phyloP scores from a whole-genome alignment of 495 filamentous ascomycete species.

The Tuber aestivum region DNA sequence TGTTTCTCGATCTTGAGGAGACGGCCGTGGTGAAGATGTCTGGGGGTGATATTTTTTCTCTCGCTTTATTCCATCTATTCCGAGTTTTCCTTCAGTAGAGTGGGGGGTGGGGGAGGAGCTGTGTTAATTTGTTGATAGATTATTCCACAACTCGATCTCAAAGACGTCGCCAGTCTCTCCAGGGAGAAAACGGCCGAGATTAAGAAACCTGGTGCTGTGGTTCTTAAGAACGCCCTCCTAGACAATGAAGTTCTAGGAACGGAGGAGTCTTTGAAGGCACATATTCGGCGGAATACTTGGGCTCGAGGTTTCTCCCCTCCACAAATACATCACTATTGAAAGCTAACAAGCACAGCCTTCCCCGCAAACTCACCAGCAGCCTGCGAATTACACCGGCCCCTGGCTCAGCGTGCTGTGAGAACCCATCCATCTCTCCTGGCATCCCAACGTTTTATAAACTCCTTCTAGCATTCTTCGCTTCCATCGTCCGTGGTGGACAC shows the following conservation, averaged over 20 bases:
- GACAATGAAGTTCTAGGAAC: constrained; percentile 54
- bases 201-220: constrained; percentile 56
- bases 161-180: constrained; percentile 49
- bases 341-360: constrained; percentile 50
- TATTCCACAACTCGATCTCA: constrained; percentile 58
- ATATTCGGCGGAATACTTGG: constrained; percentile 60
- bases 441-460: constrained; percentile 68
- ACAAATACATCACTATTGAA: neutral
- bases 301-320: constrained; percentile 46
- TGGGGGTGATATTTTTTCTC: too few relatives aligned
- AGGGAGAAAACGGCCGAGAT: constrained; percentile 54
- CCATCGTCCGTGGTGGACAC: constrained; percentile 56
- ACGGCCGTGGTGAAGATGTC: too few relatives aligned
- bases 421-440: constrained; percentile 63
- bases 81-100: constrained; percentile 36
- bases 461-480: constrained; percentile 64
- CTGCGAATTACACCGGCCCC: constrained; percentile 85
- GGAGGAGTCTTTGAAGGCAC: constrained; percentile 55
- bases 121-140: constrained; percentile 43
- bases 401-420: constrained; percentile 66
- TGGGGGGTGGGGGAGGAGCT: constrained; percentile 37
- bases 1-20: too few relatives aligned
- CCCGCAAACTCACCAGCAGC: constrained; percentile 60
- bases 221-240: constrained; percentile 55
- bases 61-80: constrained; percentile 45